These are phyloP conservation scores for Diutina scorzettiae DNA, from an alignment of 1,139 yeast genomes.

Conservation along the genomic window DNA sequence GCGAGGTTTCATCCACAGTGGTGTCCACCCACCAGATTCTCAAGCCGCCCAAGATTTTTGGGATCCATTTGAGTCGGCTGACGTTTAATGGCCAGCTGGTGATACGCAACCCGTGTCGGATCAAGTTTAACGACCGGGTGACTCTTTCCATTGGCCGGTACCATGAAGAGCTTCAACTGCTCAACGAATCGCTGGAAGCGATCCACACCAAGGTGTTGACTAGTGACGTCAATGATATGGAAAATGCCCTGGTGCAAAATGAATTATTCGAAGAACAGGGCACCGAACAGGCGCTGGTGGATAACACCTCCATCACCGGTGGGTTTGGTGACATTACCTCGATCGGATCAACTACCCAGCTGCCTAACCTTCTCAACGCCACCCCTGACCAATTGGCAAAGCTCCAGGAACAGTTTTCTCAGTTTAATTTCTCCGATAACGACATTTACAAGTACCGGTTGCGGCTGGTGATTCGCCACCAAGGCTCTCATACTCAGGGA, in stretches of 20 bases:
- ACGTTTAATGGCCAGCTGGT: slow-evolving; percentile 61
- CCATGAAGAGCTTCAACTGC: slow-evolving; percentile 8
- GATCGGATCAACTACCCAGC: not conserved
- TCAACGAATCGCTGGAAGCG: slow-evolving; percentile 2
- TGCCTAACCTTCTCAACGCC: not conserved
- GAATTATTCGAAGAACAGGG: slow-evolving; percentile 5
- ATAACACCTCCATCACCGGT: not conserved
- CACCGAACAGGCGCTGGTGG: slow-evolving; percentile 1
- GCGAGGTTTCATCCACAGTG: slow-evolving; percentile 48
- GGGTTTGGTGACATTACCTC: not conserved
- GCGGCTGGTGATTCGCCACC: slow-evolving; percentile 68
- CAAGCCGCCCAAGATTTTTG: slow-evolving; percentile 57
- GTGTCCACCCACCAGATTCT: slow-evolving; percentile 50
- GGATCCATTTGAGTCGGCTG: slow-evolving; percentile 76
- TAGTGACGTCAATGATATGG: slow-evolving; percentile 33
- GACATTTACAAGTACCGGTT: slow-evolving; percentile 44
- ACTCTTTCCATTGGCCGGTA: slow-evolving; percentile 18
- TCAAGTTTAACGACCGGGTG: slow-evolving; percentile 48
- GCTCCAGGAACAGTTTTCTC: slow-evolving; percentile 26
- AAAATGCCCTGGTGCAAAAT: slow-evolving; percentile 25
- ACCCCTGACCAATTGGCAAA: slow-evolving; percentile 28
- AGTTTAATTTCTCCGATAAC: slow-evolving; percentile 32
- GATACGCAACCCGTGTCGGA: slow-evolving; percentile 66
- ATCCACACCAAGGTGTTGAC: slow-evolving; percentile 22
- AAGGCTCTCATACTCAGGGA: slow-evolving; percentile 82